phyloP scores from a whole-genome alignment of 2,329 filamentous ascomycete species.

The Fusarium buxicola region DNA sequence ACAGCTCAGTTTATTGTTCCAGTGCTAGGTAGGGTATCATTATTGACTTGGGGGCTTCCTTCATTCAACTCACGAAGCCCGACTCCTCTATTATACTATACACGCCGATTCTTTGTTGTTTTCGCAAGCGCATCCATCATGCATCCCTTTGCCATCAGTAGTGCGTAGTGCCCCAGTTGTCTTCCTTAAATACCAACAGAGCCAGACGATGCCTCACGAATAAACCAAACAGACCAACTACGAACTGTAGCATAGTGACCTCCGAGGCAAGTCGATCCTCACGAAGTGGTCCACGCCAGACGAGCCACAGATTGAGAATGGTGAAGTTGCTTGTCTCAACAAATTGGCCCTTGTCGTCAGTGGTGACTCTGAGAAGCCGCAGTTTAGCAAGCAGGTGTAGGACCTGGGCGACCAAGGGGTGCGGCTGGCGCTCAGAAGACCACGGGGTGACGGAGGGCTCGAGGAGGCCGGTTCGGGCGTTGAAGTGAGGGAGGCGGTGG shows the following conservation, averaged over 20 bases:
- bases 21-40: conserved; percentile 26
- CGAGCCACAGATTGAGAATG: conserved; percentile 93
- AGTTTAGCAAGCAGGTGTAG: conserved; percentile 77
- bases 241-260: conserved; percentile 81
- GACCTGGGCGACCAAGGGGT: conserved; percentile 67
- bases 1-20: neutral
- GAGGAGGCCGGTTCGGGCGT: conserved; percentile 83
- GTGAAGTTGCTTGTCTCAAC: conserved; percentile 90
- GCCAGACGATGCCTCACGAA: conserved; percentile 89
- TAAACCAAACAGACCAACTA: conserved; percentile 82
- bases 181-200: conserved; percentile 87
- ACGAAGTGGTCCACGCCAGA: conserved; percentile 91
- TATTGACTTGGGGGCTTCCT: neutral
- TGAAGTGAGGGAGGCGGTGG: conserved; percentile 91
- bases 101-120: neutral
- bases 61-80: neutral
- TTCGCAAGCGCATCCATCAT: neutral
- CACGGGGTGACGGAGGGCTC: conserved; percentile 88
- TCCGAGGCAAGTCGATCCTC: conserved; percentile 87
- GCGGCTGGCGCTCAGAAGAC: conserved; percentile 74
- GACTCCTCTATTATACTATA: conserved; percentile 1
- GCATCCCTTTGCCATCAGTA: conserved; percentile 24
- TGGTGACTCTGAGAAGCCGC: conserved; percentile 74
- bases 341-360: conserved; percentile 76
- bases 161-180: conserved; percentile 72